Conservation (phyloP, 2,329 filamentous ascomycete genomes). For the Botrytis elliptica region DNA sequence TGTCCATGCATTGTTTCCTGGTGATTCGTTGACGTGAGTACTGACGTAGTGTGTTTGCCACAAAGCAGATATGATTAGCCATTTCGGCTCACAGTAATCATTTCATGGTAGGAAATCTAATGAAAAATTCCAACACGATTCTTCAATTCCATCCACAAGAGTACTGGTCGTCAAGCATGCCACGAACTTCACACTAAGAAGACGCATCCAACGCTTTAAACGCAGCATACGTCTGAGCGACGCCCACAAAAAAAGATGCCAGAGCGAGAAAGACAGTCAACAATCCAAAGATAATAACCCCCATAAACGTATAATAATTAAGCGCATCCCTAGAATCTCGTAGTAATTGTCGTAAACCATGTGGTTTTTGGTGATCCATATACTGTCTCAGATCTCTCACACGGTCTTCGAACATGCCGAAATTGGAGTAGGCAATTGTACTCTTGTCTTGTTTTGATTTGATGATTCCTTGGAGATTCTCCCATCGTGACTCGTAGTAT, state of each 20-base stretch:
- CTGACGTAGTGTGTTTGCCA: no score
- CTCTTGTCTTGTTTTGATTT: slow-evolving; percentile 1
- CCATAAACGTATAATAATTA: slow-evolving; percentile 3
- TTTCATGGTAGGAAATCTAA: no score
- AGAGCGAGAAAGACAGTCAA: background rate
- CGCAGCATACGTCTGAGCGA: background rate
- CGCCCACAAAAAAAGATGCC: background rate
- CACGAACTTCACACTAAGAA: background rate
- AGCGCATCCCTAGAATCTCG: slow-evolving; percentile 5
- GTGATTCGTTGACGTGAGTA: no score
- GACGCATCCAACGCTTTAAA: slow-evolving; percentile 3
- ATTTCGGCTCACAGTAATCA: no score
- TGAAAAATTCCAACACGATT: background rate
- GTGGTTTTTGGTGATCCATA: background rate
- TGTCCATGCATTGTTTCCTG: no score
- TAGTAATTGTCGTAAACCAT: background rate
- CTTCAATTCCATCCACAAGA: background rate
- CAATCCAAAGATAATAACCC: background rate
- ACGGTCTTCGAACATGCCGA: background rate
- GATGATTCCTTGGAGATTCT: background rate
- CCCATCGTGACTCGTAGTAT: background rate
- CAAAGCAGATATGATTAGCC: no score
- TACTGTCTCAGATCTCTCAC: background rate
- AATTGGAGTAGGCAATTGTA: background rate
- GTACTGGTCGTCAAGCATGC: background rate